Evolutionary conservation across 2,329 filamentous ascomycete genomes (phyloP), one percentile per base, ranked within the genome.

Genomic region (Eutypella sp.): DNA sequence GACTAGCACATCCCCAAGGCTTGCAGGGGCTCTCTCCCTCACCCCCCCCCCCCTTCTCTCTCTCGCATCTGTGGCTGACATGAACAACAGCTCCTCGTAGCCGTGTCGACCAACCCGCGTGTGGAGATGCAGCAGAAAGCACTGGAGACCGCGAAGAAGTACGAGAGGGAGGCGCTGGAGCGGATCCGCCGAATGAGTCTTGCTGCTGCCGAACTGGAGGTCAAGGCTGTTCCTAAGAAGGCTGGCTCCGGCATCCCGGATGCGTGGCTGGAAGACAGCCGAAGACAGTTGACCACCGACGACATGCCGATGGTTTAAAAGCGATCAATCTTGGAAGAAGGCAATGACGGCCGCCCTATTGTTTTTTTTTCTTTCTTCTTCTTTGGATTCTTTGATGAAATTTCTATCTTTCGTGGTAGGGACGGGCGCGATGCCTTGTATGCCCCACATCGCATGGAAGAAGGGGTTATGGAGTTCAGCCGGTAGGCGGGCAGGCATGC

Each of bases 181-280:
- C 82, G 89, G 37, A 74, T 97, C 43, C 75, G 91, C 43, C 81
- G 86, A 40, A 83, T 96, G 59, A 89, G 86, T 54, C 79, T 95
- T 48, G 65, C 84, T 4, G 79, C 84, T 23, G 85, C 89, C 0
- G 86, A 88, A 7, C 72, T 96, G 23, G 88, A 95, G 53, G 75
- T 91, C 22, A 77, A 73, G 52, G 65, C 62, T 2, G 40, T 42
- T 3, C n/a, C 33, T 6, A 51, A 53, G 20, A 62, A 59, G 40
- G 42, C 39, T n/a, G 38, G 58, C n/a, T 45, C 55, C 18, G 53
- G 53, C n/a, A 34, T 58, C 8, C 49, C 52, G 9, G 59, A 62
- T 10, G 42, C 56, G 11, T 58, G 57, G 56, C 38, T 47, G 15
- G 51, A 55, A 5, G 55, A 59, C 15, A 47, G 51, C 19, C 33